Base-by-base conservation (phyloP, 192 early-diverging fungal species). In the Pilobolus umbonatus region DNA sequence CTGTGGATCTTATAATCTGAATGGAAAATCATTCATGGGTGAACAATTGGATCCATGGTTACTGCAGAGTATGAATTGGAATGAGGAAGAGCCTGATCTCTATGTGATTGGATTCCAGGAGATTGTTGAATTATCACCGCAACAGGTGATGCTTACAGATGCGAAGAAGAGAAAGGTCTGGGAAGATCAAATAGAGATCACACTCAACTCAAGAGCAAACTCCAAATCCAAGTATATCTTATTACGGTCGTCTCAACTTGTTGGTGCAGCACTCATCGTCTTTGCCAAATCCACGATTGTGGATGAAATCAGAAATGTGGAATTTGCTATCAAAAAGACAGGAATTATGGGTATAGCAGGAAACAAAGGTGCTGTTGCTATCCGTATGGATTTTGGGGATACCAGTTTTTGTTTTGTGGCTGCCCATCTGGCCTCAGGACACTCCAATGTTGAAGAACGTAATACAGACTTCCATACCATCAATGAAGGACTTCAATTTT, bases 361-460 rank as follows among this genome's bases (percentile, higher is more conserved):
- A 38, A 99, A 98, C 76, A 99, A 99, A 78, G 96, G 96, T 30
- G 94, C 89, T 1, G 90, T 99, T 3, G 95, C 92, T 1, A 84
- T 98, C 53, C 84, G 91, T 21, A 79, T 96, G 68, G 79, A 87
- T 61, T 85, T 88, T 50, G 74, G 88, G 60, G 95, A 98, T 62
- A 92, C 95, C 0, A 84, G 80, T 25, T 69, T 98, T 29, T 95
- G 89, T 55, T 85, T 99, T 66, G 83, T 99, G 1, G 91, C 92
- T 0, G 87, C 95, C 0, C 98, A 99, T 78, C 81, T 99, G 35
- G 93, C 96, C 0, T 87, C 98, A 29, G 97, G 85, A 2, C 79
- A 87, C 40, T 66, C 65, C 19, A 85, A 86, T 53, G 73, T 87
- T 7, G 81, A 82, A 14, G 90, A 98, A 34, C 78, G 95, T 34